phyloP scores from a whole-genome alignment of 257 asterid species.

The Knoxia roxburghii region DNA sequence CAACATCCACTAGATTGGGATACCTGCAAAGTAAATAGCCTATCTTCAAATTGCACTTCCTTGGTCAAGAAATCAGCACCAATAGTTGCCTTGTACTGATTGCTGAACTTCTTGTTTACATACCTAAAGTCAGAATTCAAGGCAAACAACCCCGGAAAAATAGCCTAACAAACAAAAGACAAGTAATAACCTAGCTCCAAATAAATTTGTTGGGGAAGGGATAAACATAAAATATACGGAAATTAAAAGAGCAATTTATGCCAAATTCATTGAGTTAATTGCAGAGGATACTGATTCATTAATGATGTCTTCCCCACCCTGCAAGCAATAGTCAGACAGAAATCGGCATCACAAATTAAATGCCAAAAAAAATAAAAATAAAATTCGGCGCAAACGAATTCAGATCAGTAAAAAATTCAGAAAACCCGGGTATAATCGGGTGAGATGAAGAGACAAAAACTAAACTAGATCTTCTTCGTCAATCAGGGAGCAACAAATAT shows the following conservation, averaged over 20 bases:
- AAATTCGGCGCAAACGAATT: background rate
- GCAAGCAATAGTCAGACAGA: conserved; percentile 32
- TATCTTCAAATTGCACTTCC: conserved; percentile 95
- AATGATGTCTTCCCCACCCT: conserved; percentile 98
- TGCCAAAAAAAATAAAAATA: background rate
- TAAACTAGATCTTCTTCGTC: background rate
- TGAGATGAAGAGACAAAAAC: background rate
- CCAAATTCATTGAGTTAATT: conserved; percentile 8
- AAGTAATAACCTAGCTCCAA: background rate
- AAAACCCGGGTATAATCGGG: background rate
- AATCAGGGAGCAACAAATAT: too few species aligned
- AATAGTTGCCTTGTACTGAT: conserved; percentile 96
- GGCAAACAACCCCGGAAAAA: conserved; percentile 32
- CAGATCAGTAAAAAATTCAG: background rate
- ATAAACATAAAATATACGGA: background rate
- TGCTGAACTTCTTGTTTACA: conserved; percentile 96
- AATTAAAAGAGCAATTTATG: background rate
- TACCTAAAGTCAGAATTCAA: conserved; percentile 61
- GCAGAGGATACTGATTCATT: conserved; percentile 95
- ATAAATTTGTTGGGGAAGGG: too few species aligned
- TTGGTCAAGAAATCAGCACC: conserved; percentile 99
- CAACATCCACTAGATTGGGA: conserved; percentile 3
- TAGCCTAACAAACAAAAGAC: background rate
- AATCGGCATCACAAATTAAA: background rate
- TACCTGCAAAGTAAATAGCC: conserved; percentile 96